Evolutionary conservation across 2,329 filamentous ascomycete genomes (phyloP).

Genomic region (Venturia pyrina): DNA sequence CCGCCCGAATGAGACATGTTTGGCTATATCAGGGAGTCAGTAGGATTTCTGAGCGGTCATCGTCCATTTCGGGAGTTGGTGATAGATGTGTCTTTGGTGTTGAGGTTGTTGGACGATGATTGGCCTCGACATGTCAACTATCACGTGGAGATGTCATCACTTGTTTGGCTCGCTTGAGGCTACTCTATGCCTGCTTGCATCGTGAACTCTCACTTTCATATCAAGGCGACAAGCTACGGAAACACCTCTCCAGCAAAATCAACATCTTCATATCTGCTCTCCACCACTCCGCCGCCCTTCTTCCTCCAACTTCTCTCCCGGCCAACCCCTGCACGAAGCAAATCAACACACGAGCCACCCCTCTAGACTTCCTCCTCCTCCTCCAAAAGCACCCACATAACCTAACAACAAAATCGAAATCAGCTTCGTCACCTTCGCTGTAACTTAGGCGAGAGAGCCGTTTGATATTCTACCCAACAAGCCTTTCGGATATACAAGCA

Average conservation of each 20-base stretch:
- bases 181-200: background rate
- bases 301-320: background rate
- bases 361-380: background rate
- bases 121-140: background rate
- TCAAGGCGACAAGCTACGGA: background rate
- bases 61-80: constrained; percentile 21
- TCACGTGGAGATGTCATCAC: constrained; percentile 1
- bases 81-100: constrained; percentile 7
- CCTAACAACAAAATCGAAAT: background rate
- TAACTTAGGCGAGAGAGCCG: background rate
- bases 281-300: background rate
- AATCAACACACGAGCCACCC: constrained; percentile 2
- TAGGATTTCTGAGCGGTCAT: background rate
- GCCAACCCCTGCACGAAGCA: background rate
- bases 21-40: background rate
- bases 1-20: constrained; percentile 36
- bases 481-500: background rate
- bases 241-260: background rate
- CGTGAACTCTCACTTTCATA: background rate
- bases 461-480: background rate
- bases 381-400: background rate
- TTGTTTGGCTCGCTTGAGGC: background rate
- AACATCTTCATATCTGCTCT: background rate
- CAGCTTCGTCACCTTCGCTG: no score
- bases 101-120: background rate